Base-by-base conservation (phyloP, 805 yeast species). In the Ogataea siamensis region DNA sequence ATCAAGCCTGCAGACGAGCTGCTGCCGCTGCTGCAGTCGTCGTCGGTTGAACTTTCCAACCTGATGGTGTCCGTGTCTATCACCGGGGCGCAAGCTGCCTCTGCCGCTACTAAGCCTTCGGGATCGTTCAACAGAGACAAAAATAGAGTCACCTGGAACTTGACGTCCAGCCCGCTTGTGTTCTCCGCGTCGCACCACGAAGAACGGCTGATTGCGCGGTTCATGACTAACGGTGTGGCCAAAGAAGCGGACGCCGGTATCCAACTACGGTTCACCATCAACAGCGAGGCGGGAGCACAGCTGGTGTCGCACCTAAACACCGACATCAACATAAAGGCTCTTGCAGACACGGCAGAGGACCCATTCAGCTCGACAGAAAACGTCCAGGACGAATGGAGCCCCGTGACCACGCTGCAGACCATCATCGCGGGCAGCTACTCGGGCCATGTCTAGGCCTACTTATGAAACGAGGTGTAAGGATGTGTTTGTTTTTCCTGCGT, bases 121-220 rank as follows among this genome's bases (percentile, higher is more conserved):
- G 98, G 97, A 40, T 77, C 94, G 1, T 91, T 88, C 70, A 87
- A 83, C 62, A 83, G 78, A 54, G 97, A 88, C 36, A 80, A 78
- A 55, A 82, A 78, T 50, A 76, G 97, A 62, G 81, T 93, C 41
- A 82, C 93, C 0, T 89, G 97, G 96, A 76, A 83, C 57, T 78
- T 79, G 50, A 45, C 51, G 20, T 38, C 53, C 19, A 46, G 62
- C 7, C 71, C 76, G 3, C 46, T 75, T 24, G 51, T 47, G 5
- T 67, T 76, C 41, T 51, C 59, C 17, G 31, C 51, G 5, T 38
- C 47, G 10, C 60, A 61, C 5, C 30, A 34, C 18, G 88, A 83
- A 48, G 81, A 82, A 51, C 78, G 83, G 53, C 70, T 89, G 29
- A 79, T 91, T 54, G 96, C 95, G 12, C 79, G 96, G 63, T 87